Percentiles rank a stretch among this genome's conserved stretches.
phyloP scores from a whole-genome alignment of 192 early-diverging fungal species.

The Pilaira anomala region DNA sequence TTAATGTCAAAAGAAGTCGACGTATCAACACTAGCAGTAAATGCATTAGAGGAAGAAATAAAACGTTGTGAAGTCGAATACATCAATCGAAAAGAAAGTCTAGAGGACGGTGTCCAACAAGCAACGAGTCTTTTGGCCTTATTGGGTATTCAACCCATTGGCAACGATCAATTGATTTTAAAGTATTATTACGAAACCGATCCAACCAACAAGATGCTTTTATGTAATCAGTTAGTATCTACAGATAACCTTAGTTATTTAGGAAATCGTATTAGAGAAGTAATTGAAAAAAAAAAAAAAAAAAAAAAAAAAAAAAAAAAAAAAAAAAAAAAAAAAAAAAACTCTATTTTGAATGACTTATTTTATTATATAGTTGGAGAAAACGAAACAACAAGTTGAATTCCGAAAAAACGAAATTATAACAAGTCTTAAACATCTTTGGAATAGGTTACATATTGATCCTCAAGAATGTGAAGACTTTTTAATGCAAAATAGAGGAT shows the following conservation, averaged over 20 bases:
- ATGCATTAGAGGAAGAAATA: conserved; percentile 29
- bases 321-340: background rate
- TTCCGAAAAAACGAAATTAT: conserved; percentile 24
- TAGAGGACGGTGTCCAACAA: background rate
- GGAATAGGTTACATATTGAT: conserved; percentile 22
- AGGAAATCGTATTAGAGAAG: background rate
- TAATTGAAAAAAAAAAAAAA: background rate
- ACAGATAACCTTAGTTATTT: background rate
- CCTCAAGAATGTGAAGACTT: background rate
- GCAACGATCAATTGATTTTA: background rate
- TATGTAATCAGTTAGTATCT: background rate
- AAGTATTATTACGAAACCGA: background rate
- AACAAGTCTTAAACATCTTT: conserved; percentile 12
- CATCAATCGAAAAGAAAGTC: conserved; percentile 1
- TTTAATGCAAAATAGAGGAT: conserved; percentile 5
- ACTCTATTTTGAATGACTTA: background rate
- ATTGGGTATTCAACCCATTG: background rate
- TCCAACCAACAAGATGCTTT: background rate
- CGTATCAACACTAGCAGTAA: conserved; percentile 23
- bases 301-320: background rate
- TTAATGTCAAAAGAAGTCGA: conserved; percentile 15
- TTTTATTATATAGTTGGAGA: conserved; percentile 23
- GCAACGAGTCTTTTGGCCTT: background rate
- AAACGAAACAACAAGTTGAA: conserved; percentile 24
- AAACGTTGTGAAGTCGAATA: conserved; percentile 30